Evolutionary conservation across 2,329 filamentous ascomycete genomes (phyloP).

Genomic region (Fusarium torulosum): DNA sequence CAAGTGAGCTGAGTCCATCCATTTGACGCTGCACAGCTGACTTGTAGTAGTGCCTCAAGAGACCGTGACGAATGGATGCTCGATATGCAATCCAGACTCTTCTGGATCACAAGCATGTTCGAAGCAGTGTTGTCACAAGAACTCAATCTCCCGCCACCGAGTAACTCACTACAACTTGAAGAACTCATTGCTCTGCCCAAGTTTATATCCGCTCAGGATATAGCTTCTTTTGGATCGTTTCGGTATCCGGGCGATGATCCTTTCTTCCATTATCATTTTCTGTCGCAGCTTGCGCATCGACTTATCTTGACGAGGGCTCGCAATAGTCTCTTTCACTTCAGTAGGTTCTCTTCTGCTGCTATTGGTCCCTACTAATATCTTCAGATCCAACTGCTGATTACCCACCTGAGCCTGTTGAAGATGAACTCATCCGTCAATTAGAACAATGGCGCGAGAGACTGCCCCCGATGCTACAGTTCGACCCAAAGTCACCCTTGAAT

Average conservation of each 20-base stretch:
- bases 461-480: slow-evolving; percentile 30
- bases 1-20: accelerated
- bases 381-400: slow-evolving; percentile 24
- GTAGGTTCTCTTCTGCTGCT: neutral
- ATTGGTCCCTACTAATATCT: accelerated
- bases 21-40: accelerated
- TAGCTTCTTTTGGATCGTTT: slow-evolving; percentile 34
- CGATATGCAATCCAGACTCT: slow-evolving; percentile 37
- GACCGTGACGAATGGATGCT: slow-evolving; percentile 40
- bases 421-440: slow-evolving; percentile 33
- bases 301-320: slow-evolving; percentile 33
- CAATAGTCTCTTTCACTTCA: slow-evolving; percentile 31
- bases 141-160: slow-evolving; percentile 28
- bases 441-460: slow-evolving; percentile 31
- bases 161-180: slow-evolving; percentile 26
- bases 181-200: slow-evolving; percentile 34
- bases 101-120: slow-evolving; percentile 44
- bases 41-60: neutral
- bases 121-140: slow-evolving; percentile 36
- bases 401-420: slow-evolving; percentile 32
- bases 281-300: slow-evolving; percentile 37
- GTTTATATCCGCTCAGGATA: slow-evolving; percentile 35
- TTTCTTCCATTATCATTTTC: slow-evolving; percentile 37
- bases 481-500: slow-evolving; percentile 19
- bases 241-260: slow-evolving; percentile 38